Conservation (phyloP, 1,284 basidiomycete genomes). For the Trichosporon faecale region DNA sequence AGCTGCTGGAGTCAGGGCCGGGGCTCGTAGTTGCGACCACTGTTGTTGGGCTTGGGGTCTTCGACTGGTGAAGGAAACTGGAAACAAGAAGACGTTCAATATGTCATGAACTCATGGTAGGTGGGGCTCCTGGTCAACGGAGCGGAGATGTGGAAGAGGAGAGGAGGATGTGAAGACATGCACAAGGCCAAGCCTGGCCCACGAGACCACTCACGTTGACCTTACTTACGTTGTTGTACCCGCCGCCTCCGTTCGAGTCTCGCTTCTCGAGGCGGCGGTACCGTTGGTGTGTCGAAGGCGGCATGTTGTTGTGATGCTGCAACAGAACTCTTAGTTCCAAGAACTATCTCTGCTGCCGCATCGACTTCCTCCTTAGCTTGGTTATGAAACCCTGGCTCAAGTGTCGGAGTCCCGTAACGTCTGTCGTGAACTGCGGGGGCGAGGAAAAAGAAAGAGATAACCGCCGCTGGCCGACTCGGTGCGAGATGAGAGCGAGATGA, state of each 20-base stretch:
- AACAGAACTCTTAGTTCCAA: not conserved
- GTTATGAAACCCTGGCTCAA: no score
- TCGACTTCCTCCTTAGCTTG: not conserved
- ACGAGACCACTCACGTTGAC: conserved; percentile 7
- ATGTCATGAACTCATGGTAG: not conserved
- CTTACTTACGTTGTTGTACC: conserved; percentile 17
- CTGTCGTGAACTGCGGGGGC: no score
- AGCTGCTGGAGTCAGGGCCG: conserved; percentile 27
- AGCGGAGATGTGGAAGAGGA: not conserved
- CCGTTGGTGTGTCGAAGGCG: not conserved
- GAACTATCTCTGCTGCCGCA: not conserved
- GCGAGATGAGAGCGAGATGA: not conserved
- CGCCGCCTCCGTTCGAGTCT: not conserved
- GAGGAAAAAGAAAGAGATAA: not conserved
- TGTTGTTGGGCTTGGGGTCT: not conserved
- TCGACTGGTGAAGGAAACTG: not conserved
- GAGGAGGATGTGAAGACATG: not conserved
- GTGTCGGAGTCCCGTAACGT: not conserved
- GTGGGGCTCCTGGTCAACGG: not conserved
- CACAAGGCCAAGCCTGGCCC: not conserved
- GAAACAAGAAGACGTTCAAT: not conserved
- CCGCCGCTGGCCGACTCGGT: no score
- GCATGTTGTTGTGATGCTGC: not conserved
- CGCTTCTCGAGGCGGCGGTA: not conserved
- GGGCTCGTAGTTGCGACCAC: not conserved